These are phyloP conservation scores for Acmispon strigosus DNA, from an alignment of 306 rosid genomes.

Conservation along the genomic window DNA sequence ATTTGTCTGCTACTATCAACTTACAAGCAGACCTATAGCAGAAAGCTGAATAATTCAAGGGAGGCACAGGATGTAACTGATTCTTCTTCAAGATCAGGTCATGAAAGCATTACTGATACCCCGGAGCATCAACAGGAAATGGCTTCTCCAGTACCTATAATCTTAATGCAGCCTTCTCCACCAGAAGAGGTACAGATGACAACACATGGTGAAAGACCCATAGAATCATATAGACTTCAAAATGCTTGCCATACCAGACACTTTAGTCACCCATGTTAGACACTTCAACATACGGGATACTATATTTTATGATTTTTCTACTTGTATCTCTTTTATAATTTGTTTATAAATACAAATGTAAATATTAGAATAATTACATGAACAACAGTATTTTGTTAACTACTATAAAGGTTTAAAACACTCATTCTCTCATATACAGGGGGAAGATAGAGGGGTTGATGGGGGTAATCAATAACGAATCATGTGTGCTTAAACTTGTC, in stretches of 20 bases:
- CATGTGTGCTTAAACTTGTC: too few relatives aligned
- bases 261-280: not conserved
- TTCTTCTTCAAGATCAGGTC: constrained; percentile 2
- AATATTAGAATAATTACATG: too few relatives aligned
- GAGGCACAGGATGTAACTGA: constrained; percentile 3
- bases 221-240: constrained; percentile 2
- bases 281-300: not conserved
- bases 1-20: constrained; percentile 35
- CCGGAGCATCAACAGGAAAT: not conserved
- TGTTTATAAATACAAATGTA: not conserved
- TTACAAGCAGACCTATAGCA: not conserved
- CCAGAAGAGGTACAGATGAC: not conserved
- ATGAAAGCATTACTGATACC: not conserved
- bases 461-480: too few relatives aligned
- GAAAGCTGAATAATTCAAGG: constrained; percentile 3
- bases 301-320: too few relatives aligned
- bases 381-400: not conserved
- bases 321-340: not conserved
- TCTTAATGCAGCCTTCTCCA: not conserved
- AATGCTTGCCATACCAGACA: not conserved
- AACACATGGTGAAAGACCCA: not conserved
- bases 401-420: too few relatives aligned
- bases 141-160: not conserved
- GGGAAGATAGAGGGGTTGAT: too few relatives aligned
- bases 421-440: not conserved